phyloP scores from a whole-genome alignment of 1,139 yeast species.

The Kodamaea ohmeri region DNA sequence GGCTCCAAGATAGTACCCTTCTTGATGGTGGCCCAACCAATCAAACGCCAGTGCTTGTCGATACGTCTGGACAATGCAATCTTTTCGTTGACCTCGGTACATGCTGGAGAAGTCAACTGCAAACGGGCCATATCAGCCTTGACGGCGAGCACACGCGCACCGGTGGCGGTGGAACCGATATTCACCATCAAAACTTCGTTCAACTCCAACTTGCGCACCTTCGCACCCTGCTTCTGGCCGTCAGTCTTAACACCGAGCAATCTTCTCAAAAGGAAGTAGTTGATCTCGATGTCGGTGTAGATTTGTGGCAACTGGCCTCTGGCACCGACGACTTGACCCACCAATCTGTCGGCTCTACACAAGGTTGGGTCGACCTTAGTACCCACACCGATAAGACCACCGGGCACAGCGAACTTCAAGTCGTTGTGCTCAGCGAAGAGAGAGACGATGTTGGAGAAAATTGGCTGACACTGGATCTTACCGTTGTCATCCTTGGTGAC shows the following conservation, averaged over 20 bases:
- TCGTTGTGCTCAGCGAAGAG: constrained; percentile 97
- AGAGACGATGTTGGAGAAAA: constrained; percentile 89
- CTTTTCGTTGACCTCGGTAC: constrained; percentile 97
- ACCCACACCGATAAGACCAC: constrained; percentile 99
- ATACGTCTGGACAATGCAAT: constrained; percentile 98
- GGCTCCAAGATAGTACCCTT: constrained; percentile 91
- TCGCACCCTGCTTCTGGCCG: constrained; percentile 91
- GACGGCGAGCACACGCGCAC: constrained; percentile 97
- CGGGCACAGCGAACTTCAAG: constrained; percentile 98
- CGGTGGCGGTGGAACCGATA: constrained; percentile 98
- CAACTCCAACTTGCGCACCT: constrained; percentile 89
- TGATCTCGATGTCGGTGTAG: constrained; percentile 95
- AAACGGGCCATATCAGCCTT: constrained; percentile 99
- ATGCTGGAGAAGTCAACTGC: constrained; percentile 95
- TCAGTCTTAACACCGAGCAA: constrained; percentile 97
- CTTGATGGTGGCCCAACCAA: constrained; percentile 99
- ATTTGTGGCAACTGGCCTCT: constrained; percentile 94
- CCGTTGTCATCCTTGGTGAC: constrained; percentile 94
- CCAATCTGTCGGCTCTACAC: constrained; percentile 98
- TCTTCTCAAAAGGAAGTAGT: constrained; percentile 94
- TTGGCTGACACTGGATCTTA: constrained; percentile 92
- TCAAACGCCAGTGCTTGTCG: constrained; percentile 99
- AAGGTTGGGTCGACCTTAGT: constrained; percentile 97
- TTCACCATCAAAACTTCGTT: constrained; percentile 98
- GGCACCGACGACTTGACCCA: constrained; percentile 98